phyloP scores from a whole-genome alignment of 805 yeast species.

The Candida coquimbonensis region DNA sequence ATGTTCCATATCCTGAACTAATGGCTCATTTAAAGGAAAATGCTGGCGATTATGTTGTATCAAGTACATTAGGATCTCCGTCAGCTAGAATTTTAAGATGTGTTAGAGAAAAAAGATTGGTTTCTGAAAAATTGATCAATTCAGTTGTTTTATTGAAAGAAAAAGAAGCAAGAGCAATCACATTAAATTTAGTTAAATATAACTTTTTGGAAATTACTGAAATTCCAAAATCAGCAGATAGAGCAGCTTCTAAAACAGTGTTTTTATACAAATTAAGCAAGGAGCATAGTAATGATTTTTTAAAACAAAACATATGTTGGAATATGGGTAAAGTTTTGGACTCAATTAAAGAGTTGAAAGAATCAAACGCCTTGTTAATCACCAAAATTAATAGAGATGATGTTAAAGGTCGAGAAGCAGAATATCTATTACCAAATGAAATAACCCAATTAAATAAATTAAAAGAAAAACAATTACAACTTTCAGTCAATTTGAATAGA shows the following conservation, averaged over 20 bases:
- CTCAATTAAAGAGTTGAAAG: slow-evolving; percentile 48
- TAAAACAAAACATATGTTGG: slow-evolving; percentile 42
- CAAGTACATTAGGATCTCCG: slow-evolving; percentile 55
- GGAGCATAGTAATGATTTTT: slow-evolving; percentile 38
- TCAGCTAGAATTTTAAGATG: slow-evolving; percentile 74
- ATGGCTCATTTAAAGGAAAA: slow-evolving; percentile 38
- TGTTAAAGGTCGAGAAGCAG: slow-evolving; percentile 75
- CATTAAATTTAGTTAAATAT: slow-evolving; percentile 56
- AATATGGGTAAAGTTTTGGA: slow-evolving; percentile 40
- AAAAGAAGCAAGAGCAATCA: slow-evolving; percentile 62
- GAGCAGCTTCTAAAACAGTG: slow-evolving; percentile 85
- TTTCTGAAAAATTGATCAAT: slow-evolving; percentile 80
- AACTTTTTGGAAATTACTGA: slow-evolving; percentile 87
- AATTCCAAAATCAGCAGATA: slow-evolving; percentile 83
- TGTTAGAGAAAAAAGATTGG: slow-evolving; percentile 58
- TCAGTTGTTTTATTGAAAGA: slow-evolving; percentile 73
- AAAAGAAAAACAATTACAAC: slow-evolving; percentile 47
- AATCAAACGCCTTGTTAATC: slow-evolving; percentile 57
- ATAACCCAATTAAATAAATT: slow-evolving; percentile 60
- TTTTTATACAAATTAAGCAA: slow-evolving; percentile 71
- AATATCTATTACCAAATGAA: slow-evolving; percentile 68
- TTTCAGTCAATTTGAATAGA: slow-evolving; percentile 49
- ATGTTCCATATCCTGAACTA: slow-evolving; percentile 55
- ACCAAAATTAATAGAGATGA: slow-evolving; percentile 86
- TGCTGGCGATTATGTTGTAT: slow-evolving; percentile 50